Evolutionary conservation across 2,329 filamentous ascomycete genomes (phyloP).

Genomic region (Xylaria polymorpha): DNA sequence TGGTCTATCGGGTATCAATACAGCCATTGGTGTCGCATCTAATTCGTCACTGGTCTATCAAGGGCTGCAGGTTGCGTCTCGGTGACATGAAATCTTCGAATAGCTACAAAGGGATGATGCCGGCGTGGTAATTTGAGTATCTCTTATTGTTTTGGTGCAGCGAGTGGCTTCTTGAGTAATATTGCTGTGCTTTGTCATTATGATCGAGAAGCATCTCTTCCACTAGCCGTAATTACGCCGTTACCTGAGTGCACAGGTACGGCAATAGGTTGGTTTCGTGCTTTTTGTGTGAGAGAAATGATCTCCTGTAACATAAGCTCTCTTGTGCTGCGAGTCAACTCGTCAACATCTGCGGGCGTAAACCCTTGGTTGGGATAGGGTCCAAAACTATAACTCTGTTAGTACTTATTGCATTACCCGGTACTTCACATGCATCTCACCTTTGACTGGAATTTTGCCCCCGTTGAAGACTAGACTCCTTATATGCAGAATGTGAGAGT

Average conservation of each 20-base stretch:
- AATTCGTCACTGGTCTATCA: constrained; percentile 21
- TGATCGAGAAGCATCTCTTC: constrained; percentile 44
- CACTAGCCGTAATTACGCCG: constrained; percentile 51
- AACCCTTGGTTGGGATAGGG: constrained; percentile 81
- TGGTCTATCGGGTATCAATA: constrained; percentile 47
- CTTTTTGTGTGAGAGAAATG: constrained; percentile 63
- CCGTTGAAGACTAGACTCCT: constrained; percentile 73
- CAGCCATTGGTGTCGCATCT: constrained; percentile 22
- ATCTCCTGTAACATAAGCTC: constrained; percentile 81
- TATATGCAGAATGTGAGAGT: constrained; percentile 76
- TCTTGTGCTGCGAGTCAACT: constrained; percentile 73
- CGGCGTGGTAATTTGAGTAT: not conserved
- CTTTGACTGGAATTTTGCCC: constrained; percentile 79
- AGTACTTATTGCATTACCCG: constrained; percentile 18
- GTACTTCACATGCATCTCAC: constrained; percentile 56
- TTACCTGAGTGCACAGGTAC: constrained; percentile 44
- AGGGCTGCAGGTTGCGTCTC: constrained; percentile 2
- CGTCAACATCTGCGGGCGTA: constrained; percentile 80
- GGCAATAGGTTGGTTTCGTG: constrained; percentile 55
- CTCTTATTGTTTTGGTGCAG: not conserved
- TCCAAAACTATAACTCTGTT: constrained; percentile 70
- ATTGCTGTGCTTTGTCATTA: constrained; percentile 9
- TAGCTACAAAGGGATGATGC: not conserved
- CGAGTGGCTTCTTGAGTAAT: not conserved
- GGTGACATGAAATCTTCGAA: not conserved